These are phyloP conservation scores for Pleurotus cornucopiae DNA, from an alignment of 768 basidiomycete species.

Conservation along the genomic window DNA sequence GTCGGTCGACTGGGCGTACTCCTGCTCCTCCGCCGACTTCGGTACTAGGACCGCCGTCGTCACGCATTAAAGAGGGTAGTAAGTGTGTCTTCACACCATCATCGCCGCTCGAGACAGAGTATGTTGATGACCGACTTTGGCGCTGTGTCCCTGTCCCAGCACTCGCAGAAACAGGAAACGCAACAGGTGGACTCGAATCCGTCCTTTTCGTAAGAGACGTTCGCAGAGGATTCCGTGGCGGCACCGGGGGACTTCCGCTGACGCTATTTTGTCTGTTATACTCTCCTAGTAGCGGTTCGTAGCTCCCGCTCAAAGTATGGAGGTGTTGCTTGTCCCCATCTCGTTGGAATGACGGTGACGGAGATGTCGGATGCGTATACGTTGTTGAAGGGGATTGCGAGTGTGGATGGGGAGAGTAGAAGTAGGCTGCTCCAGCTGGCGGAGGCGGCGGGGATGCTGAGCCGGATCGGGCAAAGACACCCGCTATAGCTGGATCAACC, in stretches of 20 bases:
- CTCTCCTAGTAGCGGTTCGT: constrained; percentile 54
- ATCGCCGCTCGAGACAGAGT: background rate
- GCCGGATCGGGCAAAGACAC: constrained; percentile 41
- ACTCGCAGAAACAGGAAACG: no score
- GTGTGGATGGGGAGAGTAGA: background rate
- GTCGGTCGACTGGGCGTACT: no score
- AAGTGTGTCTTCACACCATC: no score
- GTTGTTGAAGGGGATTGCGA: background rate
- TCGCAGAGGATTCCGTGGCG: background rate
- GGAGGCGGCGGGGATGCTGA: constrained; percentile 46
- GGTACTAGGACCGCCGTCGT: no score
- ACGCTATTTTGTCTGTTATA: constrained; percentile 16
- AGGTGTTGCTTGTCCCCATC: no score
- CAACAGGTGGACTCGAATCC: no score
- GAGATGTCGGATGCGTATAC: constrained; percentile 30
- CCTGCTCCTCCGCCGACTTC: no score
- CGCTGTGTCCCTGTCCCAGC: background rate
- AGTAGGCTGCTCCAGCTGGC: constrained; percentile 8
- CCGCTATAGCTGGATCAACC: constrained; percentile 14
- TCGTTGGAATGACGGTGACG: constrained; percentile 19
- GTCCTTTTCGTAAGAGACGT: no score
- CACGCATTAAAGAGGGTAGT: no score
- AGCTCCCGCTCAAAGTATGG: constrained; percentile 42
- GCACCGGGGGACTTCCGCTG: background rate
- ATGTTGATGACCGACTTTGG: background rate